Evolutionary conservation across 2,329 filamentous ascomycete genomes (phyloP).

Genomic region (Scedosporium minutisporum): DNA sequence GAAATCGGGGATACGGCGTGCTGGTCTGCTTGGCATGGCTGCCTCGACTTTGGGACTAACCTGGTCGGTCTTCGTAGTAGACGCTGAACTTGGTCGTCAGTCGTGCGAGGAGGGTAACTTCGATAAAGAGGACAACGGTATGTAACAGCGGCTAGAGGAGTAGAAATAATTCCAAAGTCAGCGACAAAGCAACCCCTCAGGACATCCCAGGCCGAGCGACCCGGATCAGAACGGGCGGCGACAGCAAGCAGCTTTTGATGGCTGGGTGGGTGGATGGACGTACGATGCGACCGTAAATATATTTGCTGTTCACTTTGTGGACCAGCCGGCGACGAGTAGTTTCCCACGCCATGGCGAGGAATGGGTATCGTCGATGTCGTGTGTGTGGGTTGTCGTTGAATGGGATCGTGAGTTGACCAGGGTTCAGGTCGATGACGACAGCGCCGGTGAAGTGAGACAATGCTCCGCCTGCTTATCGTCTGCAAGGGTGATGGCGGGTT

Average conservation of each 20-base stretch:
- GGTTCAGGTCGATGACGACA: not conserved
- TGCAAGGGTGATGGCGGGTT: too few species aligned
- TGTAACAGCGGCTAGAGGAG: constrained; percentile 70
- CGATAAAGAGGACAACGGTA: constrained; percentile 71
- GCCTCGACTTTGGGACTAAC: constrained; percentile 35
- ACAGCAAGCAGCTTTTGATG: too few species aligned
- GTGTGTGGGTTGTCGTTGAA: not conserved
- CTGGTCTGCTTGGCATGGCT: not conserved
- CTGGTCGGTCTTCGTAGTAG: constrained; percentile 84
- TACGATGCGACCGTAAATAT: constrained; percentile 65
- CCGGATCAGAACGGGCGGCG: not conserved
- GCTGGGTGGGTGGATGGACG: constrained; percentile 24
- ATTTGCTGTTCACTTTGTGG: constrained; percentile 60
- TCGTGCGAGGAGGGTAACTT: constrained; percentile 78
- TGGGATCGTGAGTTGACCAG: not conserved
- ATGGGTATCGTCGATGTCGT: not conserved
- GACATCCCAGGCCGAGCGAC: not conserved
- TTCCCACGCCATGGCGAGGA: constrained; percentile 44
- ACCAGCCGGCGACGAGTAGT: constrained; percentile 50
- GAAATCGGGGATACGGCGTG: not conserved
- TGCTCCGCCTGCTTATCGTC: too few species aligned
- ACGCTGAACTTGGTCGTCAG: constrained; percentile 81
- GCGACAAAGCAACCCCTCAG: too few species aligned
- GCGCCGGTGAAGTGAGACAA: not conserved
- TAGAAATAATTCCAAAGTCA: constrained; percentile 6